Evolutionary conservation across 2,329 filamentous ascomycete genomes (phyloP), one percentile per base, ranked within the genome.

Genomic region (Fonsecaea monophora): DNA sequence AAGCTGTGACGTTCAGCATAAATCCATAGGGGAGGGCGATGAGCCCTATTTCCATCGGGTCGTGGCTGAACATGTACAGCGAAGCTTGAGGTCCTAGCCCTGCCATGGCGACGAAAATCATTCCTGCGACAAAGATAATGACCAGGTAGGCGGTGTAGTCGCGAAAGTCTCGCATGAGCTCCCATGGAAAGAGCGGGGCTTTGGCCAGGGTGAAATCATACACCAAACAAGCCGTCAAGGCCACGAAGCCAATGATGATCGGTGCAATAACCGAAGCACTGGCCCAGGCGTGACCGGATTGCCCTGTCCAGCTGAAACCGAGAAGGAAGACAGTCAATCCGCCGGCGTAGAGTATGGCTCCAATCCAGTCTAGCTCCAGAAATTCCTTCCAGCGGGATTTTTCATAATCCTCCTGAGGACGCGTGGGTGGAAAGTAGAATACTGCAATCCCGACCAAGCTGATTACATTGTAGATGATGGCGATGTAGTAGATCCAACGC

Each of bases 341-440:
- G n/a, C 73, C 73, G 8, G 77, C 66, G 70, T 77, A 82, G 0
- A 84, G 74, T 32, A 80, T 72, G 54, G 83, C 78, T 32, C 82
- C 82, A 50, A 81, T 56, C 68, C 75, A 82, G 70, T 84, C 84
- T 6, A 85, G 75, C 67, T 80, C 76, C 69, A 76, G 78, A 54
- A 81, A 67, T 70, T 78, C 77, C 68, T 81, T 73, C 32, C 62
- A 75, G 73, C 56, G 73, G 42, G 30, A 78, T 73, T 65, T 65
- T 32, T 53, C 64, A 9, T 7, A 10, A 35, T 61, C 62, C 66
- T 83, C 79, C 12, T 82, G 79, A 77, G 73, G 80, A 78, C n/a
- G 76, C 72, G 72, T 79, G 84, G 83, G 82, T 32, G 82, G 83
- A 68, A 80, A 79, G 74, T 84, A 85, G 62, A 82, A 79, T 67